phyloP scores from a whole-genome alignment of 805 yeast genomes.

The Wilhelminamyces savonicus region DNA sequence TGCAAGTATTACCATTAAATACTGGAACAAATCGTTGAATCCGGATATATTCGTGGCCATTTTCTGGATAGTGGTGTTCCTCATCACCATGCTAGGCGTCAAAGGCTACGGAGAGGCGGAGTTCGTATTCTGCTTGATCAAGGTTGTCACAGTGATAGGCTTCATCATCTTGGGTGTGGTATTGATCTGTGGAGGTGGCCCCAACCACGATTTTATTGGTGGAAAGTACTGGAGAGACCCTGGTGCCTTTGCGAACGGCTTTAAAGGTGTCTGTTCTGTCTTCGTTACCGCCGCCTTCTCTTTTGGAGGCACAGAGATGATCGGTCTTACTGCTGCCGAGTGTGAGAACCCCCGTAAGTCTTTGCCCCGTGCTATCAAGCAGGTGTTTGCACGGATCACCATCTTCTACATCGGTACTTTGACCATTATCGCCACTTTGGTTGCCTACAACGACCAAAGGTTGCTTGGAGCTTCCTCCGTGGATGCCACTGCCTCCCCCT shows the following conservation, averaged over 20 bases:
- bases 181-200: conserved; percentile 44
- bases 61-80: conserved; percentile 46
- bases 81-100: conserved; percentile 32
- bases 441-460: conserved; percentile 1
- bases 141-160: conserved; percentile 56
- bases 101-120: conserved; percentile 49
- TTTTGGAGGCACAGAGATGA: conserved; percentile 4
- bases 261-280: conserved; percentile 17
- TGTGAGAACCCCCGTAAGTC: conserved; percentile 1
- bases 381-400: conserved; percentile 2
- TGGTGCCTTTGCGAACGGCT: conserved; percentile 15
- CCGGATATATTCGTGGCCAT: conserved; percentile 55
- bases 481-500: conserved; percentile 58
- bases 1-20: conserved; percentile 50
- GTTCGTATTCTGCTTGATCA: conserved; percentile 58
- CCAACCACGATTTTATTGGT: conserved; percentile 13
- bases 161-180: conserved; percentile 52
- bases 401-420: conserved; percentile 3
- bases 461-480: conserved; percentile 12
- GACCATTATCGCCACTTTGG: conserved; percentile 1
- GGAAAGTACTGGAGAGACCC: conserved; percentile 17
- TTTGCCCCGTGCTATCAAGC: conserved; percentile 2
- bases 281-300: conserved; percentile 8
- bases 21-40: conserved; percentile 45
- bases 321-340: conserved; percentile 4